Evolutionary conservation across 2,329 filamentous ascomycete species (phyloP), one percentile per base, ranked within the genome.

Genomic region (Exophiala phaeomuriformis): DNA sequence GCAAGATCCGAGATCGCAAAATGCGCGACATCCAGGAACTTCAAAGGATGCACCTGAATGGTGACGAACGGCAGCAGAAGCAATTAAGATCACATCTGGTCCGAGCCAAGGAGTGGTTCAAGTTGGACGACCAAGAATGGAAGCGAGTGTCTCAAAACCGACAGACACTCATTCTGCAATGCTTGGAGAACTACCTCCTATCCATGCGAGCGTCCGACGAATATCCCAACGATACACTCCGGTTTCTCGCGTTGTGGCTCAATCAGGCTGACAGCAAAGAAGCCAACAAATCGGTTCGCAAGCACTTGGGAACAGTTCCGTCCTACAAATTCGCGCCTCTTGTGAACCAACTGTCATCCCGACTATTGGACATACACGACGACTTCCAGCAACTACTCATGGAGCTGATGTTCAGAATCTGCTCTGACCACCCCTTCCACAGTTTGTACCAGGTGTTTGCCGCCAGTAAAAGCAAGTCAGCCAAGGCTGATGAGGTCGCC

Each of bases 391-490:
- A 75, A 39, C 76, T 91, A 1, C 75, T 99, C 1, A 80, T 82
- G 48, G 75, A 77, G 1, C 73, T 98, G 12, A 83, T 97, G 3
- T 82, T 83, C 64, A 84, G 83, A 5, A 95, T 98, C 51, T 97
- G 91, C 65, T 77, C 80, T 7, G 90, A 98, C 53, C 93, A 99
- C 70, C 94, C 93, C 0, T 95, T 90, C 68, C 94, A 98, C 66
- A 90, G 90, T 46, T 91, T 97, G 83, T 95, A 98, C 67, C 90
- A 97, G 63, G 88, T 98, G 40, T 96, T 91, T 75, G 88, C 90
- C 2, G 84, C 86, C 27, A 83, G 81, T 42, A 86, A 84, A 63
- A 82, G 80, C 47, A 83, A 84, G 62, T 77, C 69, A 48, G 71
- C 76, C 49, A 84, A 86, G 61, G 49, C 48, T 30, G 91, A 96